These are phyloP conservation scores for Apiotrichum domesticum DNA, from an alignment of 1,284 basidiomycete species.

Conservation along the genomic window DNA sequence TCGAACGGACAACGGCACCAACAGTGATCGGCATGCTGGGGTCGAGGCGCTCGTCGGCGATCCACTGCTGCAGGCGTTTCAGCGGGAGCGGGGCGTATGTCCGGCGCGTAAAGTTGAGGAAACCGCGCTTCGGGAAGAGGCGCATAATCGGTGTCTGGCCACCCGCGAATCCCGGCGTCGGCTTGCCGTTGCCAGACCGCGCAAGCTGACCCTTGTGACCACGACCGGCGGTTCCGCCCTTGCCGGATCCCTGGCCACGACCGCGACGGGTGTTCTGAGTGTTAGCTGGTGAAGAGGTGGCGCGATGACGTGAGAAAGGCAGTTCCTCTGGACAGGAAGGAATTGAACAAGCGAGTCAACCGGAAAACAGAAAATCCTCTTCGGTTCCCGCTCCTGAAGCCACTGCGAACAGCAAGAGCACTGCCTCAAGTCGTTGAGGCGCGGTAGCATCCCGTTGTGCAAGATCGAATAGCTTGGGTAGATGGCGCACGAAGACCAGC, in stretches of 20 bases:
- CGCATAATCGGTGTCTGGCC: slow-evolving; percentile 94
- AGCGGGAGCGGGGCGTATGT: slow-evolving; percentile 79
- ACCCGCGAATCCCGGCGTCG: slow-evolving; percentile 81
- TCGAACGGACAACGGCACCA: slow-evolving; percentile 71
- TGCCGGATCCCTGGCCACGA: slow-evolving; percentile 81
- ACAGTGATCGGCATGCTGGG: slow-evolving; percentile 83
- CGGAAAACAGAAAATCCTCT: too few species aligned
- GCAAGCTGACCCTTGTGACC: slow-evolving; percentile 97
- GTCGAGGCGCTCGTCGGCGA: slow-evolving; percentile 72
- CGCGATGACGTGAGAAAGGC: not conserved
- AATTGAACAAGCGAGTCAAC: too few species aligned
- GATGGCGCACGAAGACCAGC: too few species aligned
- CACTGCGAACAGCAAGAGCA: too few species aligned
- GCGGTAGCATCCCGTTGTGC: too few species aligned
- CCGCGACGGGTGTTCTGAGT: slow-evolving; percentile 84
- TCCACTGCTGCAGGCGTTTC: slow-evolving; percentile 82
- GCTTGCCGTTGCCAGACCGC: slow-evolving; percentile 81
- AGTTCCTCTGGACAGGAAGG: not conserved
- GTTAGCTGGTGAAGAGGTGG: not conserved
- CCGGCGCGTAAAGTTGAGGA: slow-evolving; percentile 72
- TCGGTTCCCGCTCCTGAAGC: too few species aligned
- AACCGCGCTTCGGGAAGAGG: slow-evolving; percentile 87
- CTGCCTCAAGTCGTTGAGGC: too few species aligned
- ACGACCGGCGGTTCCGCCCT: slow-evolving; percentile 85
- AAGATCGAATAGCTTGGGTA: too few species aligned